These are phyloP conservation scores for Daedaleopsis sinensis DNA, from an alignment of 768 basidiomycete genomes.

Conservation along the genomic window DNA sequence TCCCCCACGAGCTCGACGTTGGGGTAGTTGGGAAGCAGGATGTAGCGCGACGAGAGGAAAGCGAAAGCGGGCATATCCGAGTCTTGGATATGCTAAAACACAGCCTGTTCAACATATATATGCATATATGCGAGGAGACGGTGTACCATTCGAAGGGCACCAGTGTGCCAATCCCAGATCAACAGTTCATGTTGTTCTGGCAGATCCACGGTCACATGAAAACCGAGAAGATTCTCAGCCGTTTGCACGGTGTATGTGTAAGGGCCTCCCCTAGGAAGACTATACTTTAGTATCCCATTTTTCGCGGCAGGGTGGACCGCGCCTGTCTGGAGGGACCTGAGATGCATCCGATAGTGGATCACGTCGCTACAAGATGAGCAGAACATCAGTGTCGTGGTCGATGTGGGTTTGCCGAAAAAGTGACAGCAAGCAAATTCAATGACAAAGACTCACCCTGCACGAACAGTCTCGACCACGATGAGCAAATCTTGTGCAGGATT, in stretches of 20 bases:
- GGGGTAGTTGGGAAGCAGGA: conserved; percentile 26
- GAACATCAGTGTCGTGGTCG: neutral
- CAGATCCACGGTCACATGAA: conserved; percentile 46
- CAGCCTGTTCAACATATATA: neutral
- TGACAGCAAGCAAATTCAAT: neutral
- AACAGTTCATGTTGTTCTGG: conserved; percentile 49
- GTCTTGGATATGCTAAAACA: conserved; percentile 15
- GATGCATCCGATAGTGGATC: conserved; percentile 32
- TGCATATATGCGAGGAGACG: neutral
- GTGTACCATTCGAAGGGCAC: conserved; percentile 47
- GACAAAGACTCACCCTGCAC: conserved; percentile 9
- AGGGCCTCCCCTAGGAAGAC: neutral
- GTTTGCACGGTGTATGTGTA: conserved; percentile 54
- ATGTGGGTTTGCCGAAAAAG: neutral
- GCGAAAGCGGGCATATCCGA: conserved; percentile 25
- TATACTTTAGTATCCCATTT: conserved; percentile 33
- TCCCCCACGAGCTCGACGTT: conserved; percentile 4
- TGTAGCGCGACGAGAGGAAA: conserved; percentile 28
- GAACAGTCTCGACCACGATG: conserved; percentile 46
- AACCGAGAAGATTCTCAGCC: conserved; percentile 51
- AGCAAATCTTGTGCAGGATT: conserved; percentile 71
- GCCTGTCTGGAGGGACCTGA: conserved; percentile 49
- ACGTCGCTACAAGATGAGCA: neutral
- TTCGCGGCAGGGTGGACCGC: conserved; percentile 48
- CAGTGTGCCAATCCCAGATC: conserved; percentile 72